These are phyloP conservation scores for Tolypocladium ovalisporum DNA, from an alignment of 2,329 filamentous ascomycete genomes.

Conservation along the genomic window DNA sequence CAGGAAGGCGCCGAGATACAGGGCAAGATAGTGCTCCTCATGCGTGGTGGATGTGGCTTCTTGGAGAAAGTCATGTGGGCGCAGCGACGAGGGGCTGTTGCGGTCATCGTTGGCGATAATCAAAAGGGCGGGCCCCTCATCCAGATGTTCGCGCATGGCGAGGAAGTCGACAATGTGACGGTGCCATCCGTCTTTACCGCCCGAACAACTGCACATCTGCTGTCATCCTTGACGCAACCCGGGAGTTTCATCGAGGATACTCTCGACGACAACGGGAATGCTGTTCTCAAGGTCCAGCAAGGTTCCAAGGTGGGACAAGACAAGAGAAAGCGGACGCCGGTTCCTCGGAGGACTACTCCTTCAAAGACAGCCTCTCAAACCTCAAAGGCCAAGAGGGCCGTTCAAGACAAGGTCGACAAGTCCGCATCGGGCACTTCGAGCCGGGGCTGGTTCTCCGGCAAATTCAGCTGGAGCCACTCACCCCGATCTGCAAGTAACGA, in stretches of 20 bases:
- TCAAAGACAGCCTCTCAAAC: slow-evolving; percentile 2
- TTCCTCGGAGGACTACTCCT: slow-evolving; percentile 13
- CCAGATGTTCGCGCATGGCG: slow-evolving; percentile 96
- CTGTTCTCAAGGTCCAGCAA: slow-evolving; percentile 41
- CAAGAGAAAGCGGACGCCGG: slow-evolving; percentile 22
- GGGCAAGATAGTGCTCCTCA: slow-evolving; percentile 85
- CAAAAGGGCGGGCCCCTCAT: slow-evolving; percentile 80
- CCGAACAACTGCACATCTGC: slow-evolving; percentile 82
- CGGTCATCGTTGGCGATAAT: slow-evolving; percentile 89
- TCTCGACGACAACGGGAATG: slow-evolving; percentile 48
- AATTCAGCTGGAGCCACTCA: slow-evolving; percentile 25
- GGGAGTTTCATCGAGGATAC: slow-evolving; percentile 52
- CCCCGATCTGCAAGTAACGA: slow-evolving; percentile 26
- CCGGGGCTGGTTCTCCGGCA: slow-evolving; percentile 32
- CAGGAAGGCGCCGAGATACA: slow-evolving; percentile 88
- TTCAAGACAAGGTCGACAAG: slow-evolving; percentile 13
- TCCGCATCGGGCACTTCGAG: slow-evolving; percentile 7
- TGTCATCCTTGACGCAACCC: slow-evolving; percentile 75
- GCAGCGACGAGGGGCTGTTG: slow-evolving; percentile 78
- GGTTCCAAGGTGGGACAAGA: slow-evolving; percentile 25
- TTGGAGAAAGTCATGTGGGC: slow-evolving; percentile 97
- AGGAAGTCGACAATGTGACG: slow-evolving; percentile 79
- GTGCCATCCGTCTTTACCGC: slow-evolving; percentile 95
- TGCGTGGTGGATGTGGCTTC: slow-evolving; percentile 90
- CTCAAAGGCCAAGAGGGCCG: slow-evolving; percentile 14